Conservation (phyloP, 2,329 filamentous ascomycete genomes). For the Trichoderma sp. region DNA sequence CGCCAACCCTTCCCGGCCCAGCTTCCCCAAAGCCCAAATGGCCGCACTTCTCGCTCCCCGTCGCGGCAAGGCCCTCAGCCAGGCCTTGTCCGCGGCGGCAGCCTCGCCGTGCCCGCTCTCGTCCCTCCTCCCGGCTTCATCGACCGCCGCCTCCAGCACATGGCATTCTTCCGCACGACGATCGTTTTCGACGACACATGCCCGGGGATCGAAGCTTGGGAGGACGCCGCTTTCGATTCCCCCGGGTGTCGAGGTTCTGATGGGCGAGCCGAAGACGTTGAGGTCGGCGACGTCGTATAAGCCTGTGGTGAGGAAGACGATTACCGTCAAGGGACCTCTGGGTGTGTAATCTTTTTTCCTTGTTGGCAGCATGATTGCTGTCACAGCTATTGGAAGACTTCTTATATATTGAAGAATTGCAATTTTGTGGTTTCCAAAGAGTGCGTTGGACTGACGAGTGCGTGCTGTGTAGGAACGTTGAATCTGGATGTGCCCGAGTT, state of each 20-base stretch:
- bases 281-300: slow-evolving; percentile 59
- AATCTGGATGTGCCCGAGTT: slow-evolving; percentile 77
- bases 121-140: neutral
- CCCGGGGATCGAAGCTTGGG: slow-evolving; percentile 78
- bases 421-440: neutral
- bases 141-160: slow-evolving; percentile 35
- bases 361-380: neutral
- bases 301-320: slow-evolving; percentile 60
- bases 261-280: slow-evolving; percentile 60
- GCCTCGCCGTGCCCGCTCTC: neutral
- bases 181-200: slow-evolving; percentile 68
- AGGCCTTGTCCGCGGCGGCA: slow-evolving; percentile 50
- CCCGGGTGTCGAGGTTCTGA: slow-evolving; percentile 73
- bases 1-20: neutral
- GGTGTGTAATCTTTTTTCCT: slow-evolving; percentile 50
- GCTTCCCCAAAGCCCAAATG: slow-evolving; percentile 30
- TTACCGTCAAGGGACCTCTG: slow-evolving; percentile 78
- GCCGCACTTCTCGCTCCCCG: slow-evolving; percentile 63
- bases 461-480: slow-evolving; percentile 61
- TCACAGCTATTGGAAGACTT: slow-evolving; percentile 1
- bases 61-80: slow-evolving; percentile 58
- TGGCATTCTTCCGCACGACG: slow-evolving; percentile 18
- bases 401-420: neutral
- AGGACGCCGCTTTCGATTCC: slow-evolving; percentile 77
- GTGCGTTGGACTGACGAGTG: slow-evolving; percentile 13